These are phyloP conservation scores for Salix arbutifolia DNA, from an alignment of 345 rosid genomes.

Conservation along the genomic window DNA sequence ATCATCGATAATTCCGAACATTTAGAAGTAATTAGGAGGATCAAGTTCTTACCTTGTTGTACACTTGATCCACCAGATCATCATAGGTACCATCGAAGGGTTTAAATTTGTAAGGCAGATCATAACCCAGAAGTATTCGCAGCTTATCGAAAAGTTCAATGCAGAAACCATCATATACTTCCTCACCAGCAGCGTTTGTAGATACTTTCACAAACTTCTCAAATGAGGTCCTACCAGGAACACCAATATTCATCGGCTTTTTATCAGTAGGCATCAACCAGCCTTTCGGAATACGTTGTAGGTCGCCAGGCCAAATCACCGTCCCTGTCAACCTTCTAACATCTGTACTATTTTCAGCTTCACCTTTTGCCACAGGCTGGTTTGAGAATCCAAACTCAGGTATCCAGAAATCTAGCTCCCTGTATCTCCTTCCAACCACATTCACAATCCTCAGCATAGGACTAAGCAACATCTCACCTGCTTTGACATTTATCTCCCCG, in stretches of 20 bases:
- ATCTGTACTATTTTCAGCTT: not conserved
- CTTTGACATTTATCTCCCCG: constrained; percentile 31
- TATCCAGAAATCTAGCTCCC: constrained; percentile 39
- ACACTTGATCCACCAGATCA: constrained; percentile 33
- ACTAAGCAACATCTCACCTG: constrained; percentile 6
- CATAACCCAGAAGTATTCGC: constrained; percentile 3
- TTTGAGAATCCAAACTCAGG: constrained; percentile 31
- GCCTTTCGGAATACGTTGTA: constrained; percentile 28
- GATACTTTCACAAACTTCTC: constrained; percentile 40
- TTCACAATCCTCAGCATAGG: constrained; percentile 28
- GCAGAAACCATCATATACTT: constrained; percentile 41
- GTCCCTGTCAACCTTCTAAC: not conserved
- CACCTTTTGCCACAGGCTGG: not conserved
- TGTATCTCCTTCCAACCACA: constrained; percentile 40
- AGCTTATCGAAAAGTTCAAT: constrained; percentile 37
- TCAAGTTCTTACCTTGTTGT: constrained; percentile 39
- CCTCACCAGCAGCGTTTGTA: not conserved
- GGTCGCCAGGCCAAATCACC: constrained; percentile 39
- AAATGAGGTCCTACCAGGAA: constrained; percentile 40
- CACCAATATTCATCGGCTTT: constrained; percentile 41
- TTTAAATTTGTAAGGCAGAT: constrained; percentile 22
- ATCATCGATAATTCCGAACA: too few relatives aligned
- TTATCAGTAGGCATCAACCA: constrained; percentile 32
- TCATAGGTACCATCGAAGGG: constrained; percentile 38
- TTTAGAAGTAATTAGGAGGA: not conserved